Percentiles rank a stretch among this genome's conserved stretches.
These are phyloP conservation scores for Globisporangium perplexum DNA, from an alignment of 352 stramenopile species.

Conservation along the genomic window DNA sequence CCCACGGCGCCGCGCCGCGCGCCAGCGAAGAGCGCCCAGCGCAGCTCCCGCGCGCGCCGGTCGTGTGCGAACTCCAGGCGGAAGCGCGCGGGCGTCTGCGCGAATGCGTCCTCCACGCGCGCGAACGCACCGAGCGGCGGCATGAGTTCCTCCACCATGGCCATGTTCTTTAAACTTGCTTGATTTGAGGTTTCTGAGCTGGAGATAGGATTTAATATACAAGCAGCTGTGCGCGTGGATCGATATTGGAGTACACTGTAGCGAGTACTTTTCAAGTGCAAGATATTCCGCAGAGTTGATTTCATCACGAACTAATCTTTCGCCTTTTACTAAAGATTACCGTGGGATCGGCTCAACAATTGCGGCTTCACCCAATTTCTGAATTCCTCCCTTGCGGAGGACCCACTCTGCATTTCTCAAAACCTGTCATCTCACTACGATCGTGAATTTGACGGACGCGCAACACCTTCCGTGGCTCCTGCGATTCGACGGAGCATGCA, in stretches of 20 bases:
- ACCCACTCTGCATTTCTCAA: too few relatives aligned
- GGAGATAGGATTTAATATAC: neutral
- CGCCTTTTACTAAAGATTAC: conserved; percentile 94
- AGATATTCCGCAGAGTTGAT: conserved; percentile 42
- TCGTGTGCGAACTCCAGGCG: conserved; percentile 73
- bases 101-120: conserved; percentile 40
- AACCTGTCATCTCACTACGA: too few relatives aligned
- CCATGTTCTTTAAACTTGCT: neutral
- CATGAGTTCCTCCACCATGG: too few relatives aligned
- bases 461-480: too few relatives aligned
- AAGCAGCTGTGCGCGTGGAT: neutral
- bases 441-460: too few relatives aligned
- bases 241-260: too few relatives aligned
- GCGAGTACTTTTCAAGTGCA: neutral
- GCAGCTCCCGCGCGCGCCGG: conserved; percentile 58
- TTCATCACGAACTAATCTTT: conserved; percentile 88
- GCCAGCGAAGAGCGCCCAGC: conserved; percentile 79
- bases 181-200: neutral
- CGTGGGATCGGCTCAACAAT: conserved; percentile 75
- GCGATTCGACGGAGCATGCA: too few relatives aligned
- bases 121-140: conserved; percentile 23
- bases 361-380: conserved; percentile 83
- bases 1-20: conserved; percentile 53
- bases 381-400: conserved; percentile 10
- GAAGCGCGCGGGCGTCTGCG: conserved; percentile 35